A percentile compares a stretch with the other conserved stretches of the same genome.
These are phyloP conservation scores for Entonaema liquescens DNA, from an alignment of 495 filamentous ascomycete species.

Conservation along the genomic window DNA sequence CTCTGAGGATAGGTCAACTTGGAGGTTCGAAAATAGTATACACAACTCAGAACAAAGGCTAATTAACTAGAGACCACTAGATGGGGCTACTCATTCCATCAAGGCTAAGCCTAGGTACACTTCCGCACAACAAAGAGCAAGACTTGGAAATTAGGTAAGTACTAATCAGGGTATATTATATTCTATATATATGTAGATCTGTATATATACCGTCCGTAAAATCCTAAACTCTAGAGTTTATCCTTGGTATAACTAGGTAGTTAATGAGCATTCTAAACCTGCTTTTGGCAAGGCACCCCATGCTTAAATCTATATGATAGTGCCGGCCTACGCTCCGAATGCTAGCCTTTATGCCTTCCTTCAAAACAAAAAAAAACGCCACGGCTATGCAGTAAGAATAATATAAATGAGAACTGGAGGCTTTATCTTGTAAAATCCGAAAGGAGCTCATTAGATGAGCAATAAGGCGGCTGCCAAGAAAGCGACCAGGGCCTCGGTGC, in stretches of 20 bases:
- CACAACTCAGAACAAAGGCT: too few relatives aligned
- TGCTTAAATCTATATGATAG: not conserved
- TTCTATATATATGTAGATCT: not conserved
- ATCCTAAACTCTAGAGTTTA: not conserved
- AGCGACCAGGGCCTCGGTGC: slow-evolving; percentile 43
- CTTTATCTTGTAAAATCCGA: not conserved
- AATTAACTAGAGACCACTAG: too few relatives aligned
- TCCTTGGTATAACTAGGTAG: not conserved
- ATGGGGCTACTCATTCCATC: not conserved
- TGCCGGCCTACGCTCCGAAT: not conserved
- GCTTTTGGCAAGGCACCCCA: not conserved
- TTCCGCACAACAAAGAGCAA: not conserved
- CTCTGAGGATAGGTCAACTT: too few relatives aligned
- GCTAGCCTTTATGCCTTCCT: not conserved
- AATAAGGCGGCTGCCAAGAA: slow-evolving; percentile 45
- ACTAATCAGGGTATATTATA: not conserved
- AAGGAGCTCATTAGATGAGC: slow-evolving; percentile 29
- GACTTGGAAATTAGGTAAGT: not conserved
- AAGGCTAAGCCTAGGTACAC: not conserved
- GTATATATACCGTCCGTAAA: not conserved
- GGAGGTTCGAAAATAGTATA: too few relatives aligned
- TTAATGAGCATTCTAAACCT: not conserved
- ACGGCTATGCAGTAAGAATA: slow-evolving; percentile 43
- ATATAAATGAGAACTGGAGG: slow-evolving; percentile 17
- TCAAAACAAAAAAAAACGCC: slow-evolving; percentile 34